Conservation (phyloP, 1,284 basidiomycete genomes). For the Cryptococcus jaspeensis region DNA sequence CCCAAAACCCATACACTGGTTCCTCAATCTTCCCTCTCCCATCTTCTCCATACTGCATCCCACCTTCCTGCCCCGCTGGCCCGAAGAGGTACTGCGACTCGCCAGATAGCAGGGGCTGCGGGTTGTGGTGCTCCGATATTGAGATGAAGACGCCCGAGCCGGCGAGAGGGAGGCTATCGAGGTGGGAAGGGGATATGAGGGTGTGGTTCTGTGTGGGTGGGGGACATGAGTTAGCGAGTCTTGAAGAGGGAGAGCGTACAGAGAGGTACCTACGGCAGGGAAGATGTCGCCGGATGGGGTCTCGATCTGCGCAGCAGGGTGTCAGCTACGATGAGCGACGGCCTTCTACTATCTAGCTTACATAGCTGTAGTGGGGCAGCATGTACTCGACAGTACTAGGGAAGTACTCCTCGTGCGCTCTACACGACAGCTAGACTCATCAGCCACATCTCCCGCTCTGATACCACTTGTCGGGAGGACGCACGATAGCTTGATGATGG, state of each 20-base stretch:
- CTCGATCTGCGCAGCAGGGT: slow-evolving; percentile 13
- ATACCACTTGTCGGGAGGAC: slow-evolving; percentile 9
- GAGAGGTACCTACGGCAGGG: slow-evolving; percentile 10
- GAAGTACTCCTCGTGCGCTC: slow-evolving; percentile 38
- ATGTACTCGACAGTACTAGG: slow-evolving; percentile 46
- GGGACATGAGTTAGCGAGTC: neutral
- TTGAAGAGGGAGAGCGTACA: neutral
- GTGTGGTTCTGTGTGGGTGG: slow-evolving; percentile 18
- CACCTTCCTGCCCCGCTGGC: slow-evolving; percentile 30
- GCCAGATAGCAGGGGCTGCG: slow-evolving; percentile 33
- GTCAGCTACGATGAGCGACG: neutral
- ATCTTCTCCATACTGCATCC: slow-evolving; percentile 13
- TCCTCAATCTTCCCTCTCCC: slow-evolving; percentile 34
- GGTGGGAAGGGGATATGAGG: slow-evolving; percentile 16
- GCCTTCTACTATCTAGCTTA: slow-evolving; percentile 14
- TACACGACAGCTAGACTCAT: slow-evolving; percentile 3
- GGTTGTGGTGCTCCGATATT: slow-evolving; percentile 34
- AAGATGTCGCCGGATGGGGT: slow-evolving; percentile 15
- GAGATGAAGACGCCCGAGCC: slow-evolving; percentile 28
- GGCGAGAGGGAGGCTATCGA: slow-evolving; percentile 22
- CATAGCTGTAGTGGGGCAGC: slow-evolving; percentile 39
- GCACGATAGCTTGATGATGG: slow-evolving; percentile 45
- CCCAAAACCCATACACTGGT: slow-evolving; percentile 47
- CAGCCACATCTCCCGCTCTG: neutral
- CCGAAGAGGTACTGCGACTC: slow-evolving; percentile 39